Conservation (phyloP, 2,329 filamentous ascomycete genomes). For the Diaporthe citriasiana region DNA sequence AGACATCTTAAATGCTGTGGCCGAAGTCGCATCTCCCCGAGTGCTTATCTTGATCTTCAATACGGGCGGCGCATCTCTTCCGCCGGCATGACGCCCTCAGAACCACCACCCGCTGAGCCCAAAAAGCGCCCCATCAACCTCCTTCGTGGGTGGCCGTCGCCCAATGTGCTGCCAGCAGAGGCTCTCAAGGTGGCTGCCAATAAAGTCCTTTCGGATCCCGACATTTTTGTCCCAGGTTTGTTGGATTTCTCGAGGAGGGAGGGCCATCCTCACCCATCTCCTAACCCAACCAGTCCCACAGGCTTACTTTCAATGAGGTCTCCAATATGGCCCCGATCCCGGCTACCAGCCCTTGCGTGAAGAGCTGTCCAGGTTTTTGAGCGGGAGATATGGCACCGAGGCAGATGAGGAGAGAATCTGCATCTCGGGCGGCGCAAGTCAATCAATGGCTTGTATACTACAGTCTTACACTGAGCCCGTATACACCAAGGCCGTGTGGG, state of each 20-base stretch:
- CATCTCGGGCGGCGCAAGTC: constrained; percentile 87
- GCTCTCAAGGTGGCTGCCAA: constrained; percentile 73
- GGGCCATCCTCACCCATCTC: neutral
- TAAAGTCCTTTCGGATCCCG: constrained; percentile 71
- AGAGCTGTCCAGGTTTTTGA: constrained; percentile 79
- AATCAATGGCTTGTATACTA: constrained; percentile 83
- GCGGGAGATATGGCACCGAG: constrained; percentile 67
- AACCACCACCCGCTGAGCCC: constrained; percentile 24
- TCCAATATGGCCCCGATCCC: constrained; percentile 81
- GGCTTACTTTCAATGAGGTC: constrained; percentile 14
- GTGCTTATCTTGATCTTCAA: neutral
- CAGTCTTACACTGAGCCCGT: constrained; percentile 84
- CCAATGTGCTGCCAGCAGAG: constrained; percentile 73
- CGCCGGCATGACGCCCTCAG: constrained; percentile 37
- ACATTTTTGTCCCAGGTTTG: constrained; percentile 68
- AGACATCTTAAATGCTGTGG: neutral
- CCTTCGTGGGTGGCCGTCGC: constrained; percentile 76
- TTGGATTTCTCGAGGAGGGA: constrained; percentile 54
- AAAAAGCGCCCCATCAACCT: constrained; percentile 70
- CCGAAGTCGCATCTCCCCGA: neutral
- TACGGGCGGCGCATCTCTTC: constrained; percentile 19
- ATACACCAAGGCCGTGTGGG: constrained; percentile 82
- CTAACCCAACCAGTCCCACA: neutral
- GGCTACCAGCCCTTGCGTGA: constrained; percentile 80
- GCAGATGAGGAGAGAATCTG: constrained; percentile 74